phyloP scores from a whole-genome alignment of 202 grass and related monocot species.

The Hordeum pubiflorum region DNA sequence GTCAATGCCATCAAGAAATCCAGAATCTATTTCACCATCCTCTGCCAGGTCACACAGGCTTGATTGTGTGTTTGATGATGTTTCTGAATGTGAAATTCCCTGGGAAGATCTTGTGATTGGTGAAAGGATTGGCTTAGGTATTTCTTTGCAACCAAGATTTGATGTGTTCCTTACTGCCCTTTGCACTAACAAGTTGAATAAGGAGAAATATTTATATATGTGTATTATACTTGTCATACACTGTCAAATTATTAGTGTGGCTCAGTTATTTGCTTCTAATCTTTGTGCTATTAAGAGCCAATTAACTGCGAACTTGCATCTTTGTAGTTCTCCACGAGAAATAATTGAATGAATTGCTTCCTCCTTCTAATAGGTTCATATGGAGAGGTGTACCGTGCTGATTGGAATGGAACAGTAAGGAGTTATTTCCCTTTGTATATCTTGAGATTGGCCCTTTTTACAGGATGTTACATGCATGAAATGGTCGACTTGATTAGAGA shows the following conservation, averaged over 20 bases:
- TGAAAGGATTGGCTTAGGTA: slow-evolving; percentile 99
- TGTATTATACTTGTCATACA: slow-evolving; percentile 9
- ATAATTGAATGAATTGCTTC: slow-evolving; percentile 33
- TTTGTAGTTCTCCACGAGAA: slow-evolving; percentile 16
- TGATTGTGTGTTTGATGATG: slow-evolving; percentile 83
- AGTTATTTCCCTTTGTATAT: slow-evolving; percentile 19
- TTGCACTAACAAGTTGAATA: slow-evolving; percentile 20
- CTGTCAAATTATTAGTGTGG: slow-evolving; percentile 9
- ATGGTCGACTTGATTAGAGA: slow-evolving; percentile 16
- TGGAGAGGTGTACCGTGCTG: slow-evolving; percentile 96
- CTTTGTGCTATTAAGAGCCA: neutral
- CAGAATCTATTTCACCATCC: slow-evolving; percentile 43
- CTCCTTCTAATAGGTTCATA: slow-evolving; percentile 69
- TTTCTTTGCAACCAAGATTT: slow-evolving; percentile 32
- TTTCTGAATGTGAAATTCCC: slow-evolving; percentile 90
- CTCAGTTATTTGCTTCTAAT: slow-evolving; percentile 17
- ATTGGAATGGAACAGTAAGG: slow-evolving; percentile 95
- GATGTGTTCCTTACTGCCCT: neutral
- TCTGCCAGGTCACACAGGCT: slow-evolving; percentile 52
- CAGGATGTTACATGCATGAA: slow-evolving; percentile 11
- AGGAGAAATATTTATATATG: slow-evolving; percentile 3
- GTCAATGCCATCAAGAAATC: slow-evolving; percentile 37
- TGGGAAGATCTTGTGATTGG: slow-evolving; percentile 97
- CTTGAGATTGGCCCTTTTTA: slow-evolving; percentile 25
- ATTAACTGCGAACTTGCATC: slow-evolving; percentile 22